Evolutionary conservation across 305 asterid species (phyloP).

Genomic region (Fraxinus sp.): DNA sequence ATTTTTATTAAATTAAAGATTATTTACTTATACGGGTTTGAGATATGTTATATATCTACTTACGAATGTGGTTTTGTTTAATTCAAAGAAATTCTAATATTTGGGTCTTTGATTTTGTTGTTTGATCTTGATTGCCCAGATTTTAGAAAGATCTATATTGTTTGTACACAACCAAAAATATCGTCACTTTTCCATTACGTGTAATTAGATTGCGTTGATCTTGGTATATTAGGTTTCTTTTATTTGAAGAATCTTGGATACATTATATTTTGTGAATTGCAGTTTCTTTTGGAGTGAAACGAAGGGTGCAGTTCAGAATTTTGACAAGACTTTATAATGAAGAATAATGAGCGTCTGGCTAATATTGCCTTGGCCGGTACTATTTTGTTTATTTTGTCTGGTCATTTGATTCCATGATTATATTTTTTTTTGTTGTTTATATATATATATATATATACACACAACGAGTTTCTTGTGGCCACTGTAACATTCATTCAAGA

Average conservation of each 20-base stretch:
- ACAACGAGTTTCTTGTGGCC: background rate
- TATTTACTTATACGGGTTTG: background rate
- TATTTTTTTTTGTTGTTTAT: background rate
- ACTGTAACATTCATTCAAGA: background rate
- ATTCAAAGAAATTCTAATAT: background rate
- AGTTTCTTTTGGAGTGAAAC: slow-evolving; percentile 10
- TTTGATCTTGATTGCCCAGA: slow-evolving; percentile 14
- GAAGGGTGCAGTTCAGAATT: background rate
- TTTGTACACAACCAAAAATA: background rate
- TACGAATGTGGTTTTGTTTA: background rate
- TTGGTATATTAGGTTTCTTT: background rate
- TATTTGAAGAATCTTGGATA: background rate
- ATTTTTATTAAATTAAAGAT: background rate
- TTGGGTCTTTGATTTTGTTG: background rate
- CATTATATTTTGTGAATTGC: background rate
- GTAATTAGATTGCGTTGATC: background rate
- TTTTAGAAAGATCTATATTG: background rate
- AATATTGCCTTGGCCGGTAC: slow-evolving; percentile 49
- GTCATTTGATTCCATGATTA: background rate
- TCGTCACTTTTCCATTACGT: background rate
- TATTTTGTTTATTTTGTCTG: background rate
- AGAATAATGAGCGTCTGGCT: slow-evolving; percentile 45
- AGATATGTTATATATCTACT: background rate
- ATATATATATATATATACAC: no score
- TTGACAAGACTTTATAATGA: slow-evolving; percentile 24